Percentiles rank a stretch among this genome's conserved stretches.
These are phyloP conservation scores for Rhizoclosmatium sp. DNA, from an alignment of 192 early-diverging fungal genomes.

Conservation along the genomic window DNA sequence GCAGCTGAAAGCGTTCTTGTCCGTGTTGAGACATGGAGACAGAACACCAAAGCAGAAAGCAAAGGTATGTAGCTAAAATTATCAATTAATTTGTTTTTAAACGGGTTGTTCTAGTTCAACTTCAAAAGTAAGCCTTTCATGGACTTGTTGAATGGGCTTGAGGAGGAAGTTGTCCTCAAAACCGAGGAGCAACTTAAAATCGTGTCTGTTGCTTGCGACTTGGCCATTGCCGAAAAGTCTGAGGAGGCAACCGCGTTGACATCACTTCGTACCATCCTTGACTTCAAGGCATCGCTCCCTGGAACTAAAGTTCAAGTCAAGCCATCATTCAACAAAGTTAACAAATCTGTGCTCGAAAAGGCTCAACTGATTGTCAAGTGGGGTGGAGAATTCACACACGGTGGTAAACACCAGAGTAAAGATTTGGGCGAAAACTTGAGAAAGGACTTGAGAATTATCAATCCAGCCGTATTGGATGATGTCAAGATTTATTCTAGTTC, in stretches of 20 bases:
- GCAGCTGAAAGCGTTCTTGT: slow-evolving; percentile 92
- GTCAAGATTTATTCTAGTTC: slow-evolving; percentile 85
- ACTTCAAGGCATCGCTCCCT: slow-evolving; percentile 78
- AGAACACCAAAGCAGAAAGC: slow-evolving; percentile 98
- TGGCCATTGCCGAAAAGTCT: slow-evolving; percentile 60
- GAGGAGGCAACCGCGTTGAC: slow-evolving; percentile 65
- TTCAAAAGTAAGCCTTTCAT: slow-evolving; percentile 77
- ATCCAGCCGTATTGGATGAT: slow-evolving; percentile 85
- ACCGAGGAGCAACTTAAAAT: slow-evolving; percentile 70
- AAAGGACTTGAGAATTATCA: slow-evolving; percentile 91
- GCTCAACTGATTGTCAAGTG: slow-evolving; percentile 96
- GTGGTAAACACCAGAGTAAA: slow-evolving; percentile 85
- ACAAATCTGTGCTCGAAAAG: slow-evolving; percentile 60
- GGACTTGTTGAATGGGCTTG: slow-evolving; percentile 69
- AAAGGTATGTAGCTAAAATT: slow-evolving; percentile 67
- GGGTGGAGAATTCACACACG: slow-evolving; percentile 93
- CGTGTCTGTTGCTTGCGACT: slow-evolving; percentile 69
- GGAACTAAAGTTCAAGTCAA: slow-evolving; percentile 95
- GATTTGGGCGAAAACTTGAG: slow-evolving; percentile 92
- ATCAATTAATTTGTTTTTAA: slow-evolving; percentile 5
- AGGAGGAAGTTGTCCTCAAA: slow-evolving; percentile 84
- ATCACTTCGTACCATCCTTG: slow-evolving; percentile 78
- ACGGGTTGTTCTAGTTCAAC: slow-evolving; percentile 68
- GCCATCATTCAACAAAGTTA: slow-evolving; percentile 71
- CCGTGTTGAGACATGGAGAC: slow-evolving; percentile 94